A percentile compares a stretch with the other conserved stretches of the same genome.
These are phyloP conservation scores for Cryptococcus sp. DNA, from an alignment of 1,284 basidiomycete species.

Conservation along the genomic window DNA sequence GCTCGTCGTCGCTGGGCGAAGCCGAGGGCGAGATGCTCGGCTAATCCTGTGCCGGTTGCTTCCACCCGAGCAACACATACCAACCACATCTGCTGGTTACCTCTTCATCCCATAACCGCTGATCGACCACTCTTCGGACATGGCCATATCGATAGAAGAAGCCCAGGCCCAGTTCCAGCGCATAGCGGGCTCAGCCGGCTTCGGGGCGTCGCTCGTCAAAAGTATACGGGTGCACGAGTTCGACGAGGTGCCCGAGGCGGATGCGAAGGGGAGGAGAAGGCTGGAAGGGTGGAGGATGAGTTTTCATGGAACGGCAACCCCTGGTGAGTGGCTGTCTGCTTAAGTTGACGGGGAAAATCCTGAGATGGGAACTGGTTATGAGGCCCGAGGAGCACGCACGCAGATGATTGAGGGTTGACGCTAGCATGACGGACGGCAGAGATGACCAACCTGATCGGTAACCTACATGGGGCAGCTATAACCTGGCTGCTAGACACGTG, in stretches of 20 bases:
- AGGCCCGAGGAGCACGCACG: neutral
- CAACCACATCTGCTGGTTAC: too few relatives aligned
- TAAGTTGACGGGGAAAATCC: too few relatives aligned
- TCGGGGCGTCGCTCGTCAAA: constrained; percentile 3
- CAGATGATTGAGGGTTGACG: neutral
- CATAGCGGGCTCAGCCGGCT: constrained; percentile 4
- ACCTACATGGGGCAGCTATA: constrained; percentile 40
- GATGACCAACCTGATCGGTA: constrained; percentile 32
- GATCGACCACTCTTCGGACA: too few relatives aligned
- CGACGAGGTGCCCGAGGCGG: constrained; percentile 20
- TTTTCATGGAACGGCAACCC: constrained; percentile 17
- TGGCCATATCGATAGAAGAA: constrained; percentile 13
- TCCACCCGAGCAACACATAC: too few relatives aligned
- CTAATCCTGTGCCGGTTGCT: too few relatives aligned
- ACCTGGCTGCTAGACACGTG: constrained; percentile 43
- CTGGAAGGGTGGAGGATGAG: constrained; percentile 24
- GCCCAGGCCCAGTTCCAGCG: constrained; percentile 15
- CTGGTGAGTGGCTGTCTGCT: constrained; percentile 15
- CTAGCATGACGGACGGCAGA: constrained; percentile 14
- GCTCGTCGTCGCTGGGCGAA: too few relatives aligned
- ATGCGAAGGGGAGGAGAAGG: constrained; percentile 19
- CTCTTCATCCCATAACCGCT: too few relatives aligned
- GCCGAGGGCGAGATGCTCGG: too few relatives aligned
- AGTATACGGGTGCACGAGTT: constrained; percentile 16
- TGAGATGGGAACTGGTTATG: too few relatives aligned